phyloP scores from a whole-genome alignment of 495 filamentous ascomycete genomes.

The Schizothecium vesticola region DNA sequence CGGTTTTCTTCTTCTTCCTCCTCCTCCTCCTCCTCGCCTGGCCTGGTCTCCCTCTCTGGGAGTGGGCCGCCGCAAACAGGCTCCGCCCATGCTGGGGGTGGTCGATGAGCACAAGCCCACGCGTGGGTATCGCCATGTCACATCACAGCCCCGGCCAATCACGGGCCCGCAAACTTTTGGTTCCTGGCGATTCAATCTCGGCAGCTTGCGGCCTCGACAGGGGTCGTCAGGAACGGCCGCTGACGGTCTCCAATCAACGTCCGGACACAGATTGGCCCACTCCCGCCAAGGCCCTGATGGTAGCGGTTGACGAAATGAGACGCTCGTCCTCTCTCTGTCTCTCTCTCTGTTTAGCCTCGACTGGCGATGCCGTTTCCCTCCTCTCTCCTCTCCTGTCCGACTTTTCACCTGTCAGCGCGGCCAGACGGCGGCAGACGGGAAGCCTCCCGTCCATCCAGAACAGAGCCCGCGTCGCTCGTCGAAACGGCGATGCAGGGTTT shows the following conservation, averaged over 20 bases:
- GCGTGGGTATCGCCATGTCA: constrained; percentile 18
- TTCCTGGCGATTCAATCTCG: constrained; percentile 22
- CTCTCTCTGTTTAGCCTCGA: constrained; percentile 4
- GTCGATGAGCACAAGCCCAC: neutral
- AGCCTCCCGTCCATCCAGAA: neutral
- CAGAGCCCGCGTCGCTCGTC: neutral
- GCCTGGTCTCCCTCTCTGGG: neutral
- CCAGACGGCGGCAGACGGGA: neutral
- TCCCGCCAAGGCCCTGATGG: constrained; percentile 1
- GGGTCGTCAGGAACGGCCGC: constrained; percentile 18
- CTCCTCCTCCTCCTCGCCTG: constrained; percentile 5
- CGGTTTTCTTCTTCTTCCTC: constrained; percentile 7
- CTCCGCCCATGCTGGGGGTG: neutral
- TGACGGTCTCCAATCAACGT: constrained; percentile 12
- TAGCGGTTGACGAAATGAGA: constrained; percentile 21
- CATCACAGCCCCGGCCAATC: constrained; percentile 16
- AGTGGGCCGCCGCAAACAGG: neutral
- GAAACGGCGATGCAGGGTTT: neutral
- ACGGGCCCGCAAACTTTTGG: neutral
- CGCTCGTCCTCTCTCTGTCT: constrained; percentile 1
- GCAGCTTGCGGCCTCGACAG: constrained; percentile 13
- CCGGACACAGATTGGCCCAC: constrained; percentile 12
- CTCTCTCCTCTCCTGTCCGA: neutral
- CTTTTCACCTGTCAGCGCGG: neutral
- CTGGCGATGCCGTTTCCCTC: neutral